phyloP scores from a whole-genome alignment of 768 basidiomycete species.

The Trametes elegans region DNA sequence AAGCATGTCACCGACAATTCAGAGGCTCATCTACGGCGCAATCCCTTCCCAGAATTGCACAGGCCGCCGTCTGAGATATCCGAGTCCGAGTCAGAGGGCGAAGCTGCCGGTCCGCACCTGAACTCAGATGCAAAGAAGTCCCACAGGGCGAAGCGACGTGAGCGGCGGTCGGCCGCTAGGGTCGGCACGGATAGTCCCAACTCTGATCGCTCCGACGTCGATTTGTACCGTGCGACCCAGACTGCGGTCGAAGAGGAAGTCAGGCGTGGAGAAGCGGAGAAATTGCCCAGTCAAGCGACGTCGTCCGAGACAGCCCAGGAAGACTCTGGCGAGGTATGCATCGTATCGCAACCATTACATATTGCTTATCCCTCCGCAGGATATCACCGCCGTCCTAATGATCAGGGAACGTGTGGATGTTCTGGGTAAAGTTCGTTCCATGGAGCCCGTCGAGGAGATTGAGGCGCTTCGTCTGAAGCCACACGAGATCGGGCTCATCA shows the following conservation, averaged over 20 bases:
- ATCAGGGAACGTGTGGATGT: constrained; percentile 74
- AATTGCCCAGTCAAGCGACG: not conserved
- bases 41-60: constrained; percentile 49
- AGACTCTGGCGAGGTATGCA: not conserved
- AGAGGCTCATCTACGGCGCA: constrained; percentile 35
- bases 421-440: constrained; percentile 53
- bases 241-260: constrained; percentile 29
- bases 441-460: constrained; percentile 61
- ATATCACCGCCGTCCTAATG: constrained; percentile 40
- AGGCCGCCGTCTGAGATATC: constrained; percentile 29
- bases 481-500: constrained; percentile 66
- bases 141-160: too few species aligned
- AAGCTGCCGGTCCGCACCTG: not conserved
- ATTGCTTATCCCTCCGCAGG: not conserved
- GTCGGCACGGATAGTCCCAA: too few species aligned
- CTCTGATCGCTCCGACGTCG: constrained; percentile 24
- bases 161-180: too few species aligned
- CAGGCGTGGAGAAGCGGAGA: constrained; percentile 25
- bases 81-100: constrained; percentile 23
- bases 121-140: too few species aligned
- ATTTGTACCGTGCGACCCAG: constrained; percentile 33
- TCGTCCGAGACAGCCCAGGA: not conserved
- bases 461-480: constrained; percentile 50
- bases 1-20: constrained; percentile 48
- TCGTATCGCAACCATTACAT: too few species aligned